Percentiles rank a stretch among this genome's conserved stretches.
phyloP scores from a whole-genome alignment of 148 eudicot genomes.

The Dianthus caryophyllus region DNA sequence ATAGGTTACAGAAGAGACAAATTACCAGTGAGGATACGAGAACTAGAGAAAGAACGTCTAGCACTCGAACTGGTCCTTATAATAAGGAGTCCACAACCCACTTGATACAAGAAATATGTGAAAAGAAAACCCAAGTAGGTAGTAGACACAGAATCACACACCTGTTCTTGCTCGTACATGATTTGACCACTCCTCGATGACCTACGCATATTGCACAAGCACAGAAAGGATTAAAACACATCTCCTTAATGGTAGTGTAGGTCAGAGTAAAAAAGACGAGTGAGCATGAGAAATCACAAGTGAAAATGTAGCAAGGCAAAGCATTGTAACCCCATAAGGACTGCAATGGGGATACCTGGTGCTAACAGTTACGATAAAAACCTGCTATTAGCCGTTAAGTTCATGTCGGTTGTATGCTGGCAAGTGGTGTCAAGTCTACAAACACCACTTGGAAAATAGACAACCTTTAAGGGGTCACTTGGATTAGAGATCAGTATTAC shows the following conservation, averaged over 20 bases:
- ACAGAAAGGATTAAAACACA: conserved; percentile 13
- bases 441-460: conserved; percentile 73
- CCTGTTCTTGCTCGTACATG: conserved; percentile 62
- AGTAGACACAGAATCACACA: conserved; percentile 14
- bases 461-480: conserved; percentile 30
- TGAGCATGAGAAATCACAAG: not conserved
- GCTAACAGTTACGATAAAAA: conserved; percentile 13
- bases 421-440: conserved; percentile 64
- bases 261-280: not conserved
- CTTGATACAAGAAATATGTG: not conserved
- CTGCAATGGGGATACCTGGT: conserved; percentile 20
- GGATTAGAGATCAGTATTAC: too few species aligned
- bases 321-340: conserved; percentile 23
- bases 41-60: not conserved
- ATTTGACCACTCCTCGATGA: conserved; percentile 71
- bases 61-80: not conserved
- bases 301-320: conserved; percentile 34
- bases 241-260: not conserved
- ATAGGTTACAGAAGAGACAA: not conserved
- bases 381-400: conserved; percentile 36
- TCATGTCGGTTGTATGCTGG: conserved; percentile 81
- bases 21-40: not conserved
- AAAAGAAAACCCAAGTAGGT: not conserved
- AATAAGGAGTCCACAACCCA: not conserved
- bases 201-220: conserved; percentile 29